Percentiles rank a stretch among this genome's conserved stretches.
Evolutionary conservation across 208 protist genomes (phyloP).

Genomic region (Phytomonas francai): DNA sequence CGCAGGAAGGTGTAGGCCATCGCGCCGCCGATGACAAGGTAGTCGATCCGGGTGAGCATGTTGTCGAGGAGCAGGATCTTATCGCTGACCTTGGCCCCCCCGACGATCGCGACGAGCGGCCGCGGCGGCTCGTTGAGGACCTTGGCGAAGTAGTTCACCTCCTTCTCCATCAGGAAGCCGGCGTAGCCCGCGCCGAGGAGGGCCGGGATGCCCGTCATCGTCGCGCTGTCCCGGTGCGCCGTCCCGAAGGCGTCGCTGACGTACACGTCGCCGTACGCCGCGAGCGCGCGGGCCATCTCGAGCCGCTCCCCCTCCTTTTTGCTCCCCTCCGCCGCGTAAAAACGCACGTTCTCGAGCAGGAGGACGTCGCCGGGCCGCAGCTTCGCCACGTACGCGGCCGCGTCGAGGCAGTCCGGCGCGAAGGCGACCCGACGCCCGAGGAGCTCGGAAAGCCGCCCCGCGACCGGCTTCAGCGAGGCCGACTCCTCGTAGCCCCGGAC

Average conservation of each 20-base stretch:
- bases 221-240: conserved; percentile 96
- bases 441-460: conserved; percentile 75
- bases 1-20: conserved; percentile 98
- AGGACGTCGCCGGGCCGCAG: conserved; percentile 84
- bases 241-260: conserved; percentile 99
- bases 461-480: conserved; percentile 88
- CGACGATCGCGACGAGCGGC: conserved; percentile 95
- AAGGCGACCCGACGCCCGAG: conserved; percentile 64
- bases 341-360: conserved; percentile 99
- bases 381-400: conserved; percentile 17
- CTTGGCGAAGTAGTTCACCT: conserved; percentile 97
- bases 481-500: conserved; percentile 70
- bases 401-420: conserved; percentile 60
- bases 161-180: conserved; percentile 98
- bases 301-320: conserved; percentile 81
- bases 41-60: conserved; percentile 96
- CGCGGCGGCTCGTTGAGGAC: conserved; percentile 77
- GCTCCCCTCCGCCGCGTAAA: conserved; percentile 97
- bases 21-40: conserved; percentile 98
- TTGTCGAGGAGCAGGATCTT: conserved; percentile 99
- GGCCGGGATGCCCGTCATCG: conserved; percentile 84
- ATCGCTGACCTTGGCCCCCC: conserved; percentile 97
- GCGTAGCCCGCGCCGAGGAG: conserved; percentile 83
- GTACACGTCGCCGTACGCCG: conserved; percentile 95
- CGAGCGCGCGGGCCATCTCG: conserved; percentile 90